Evolutionary conservation across 306 rosid species (phyloP).

Genomic region (Alnus glutinosa): DNA sequence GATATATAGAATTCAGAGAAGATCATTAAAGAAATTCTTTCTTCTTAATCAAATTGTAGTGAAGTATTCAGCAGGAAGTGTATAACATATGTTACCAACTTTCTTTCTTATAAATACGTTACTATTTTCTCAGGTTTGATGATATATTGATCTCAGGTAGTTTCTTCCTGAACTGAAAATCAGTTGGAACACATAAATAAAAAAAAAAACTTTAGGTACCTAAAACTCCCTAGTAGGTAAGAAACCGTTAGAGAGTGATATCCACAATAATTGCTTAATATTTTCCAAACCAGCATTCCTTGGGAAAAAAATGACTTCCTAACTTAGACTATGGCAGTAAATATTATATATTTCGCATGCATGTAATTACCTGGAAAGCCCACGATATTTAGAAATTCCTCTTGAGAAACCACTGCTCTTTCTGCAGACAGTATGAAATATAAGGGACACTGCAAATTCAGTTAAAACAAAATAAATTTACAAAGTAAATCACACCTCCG

Average conservation of each 20-base stretch:
- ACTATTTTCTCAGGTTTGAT: neutral
- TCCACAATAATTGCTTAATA: constrained; percentile 1
- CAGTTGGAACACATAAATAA: neutral
- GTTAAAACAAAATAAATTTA: constrained; percentile 18
- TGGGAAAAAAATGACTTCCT: neutral
- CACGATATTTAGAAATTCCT: constrained; percentile 93
- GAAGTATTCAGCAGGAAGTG: neutral
- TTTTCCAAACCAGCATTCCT: neutral
- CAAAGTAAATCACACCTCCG: constrained; percentile 54
- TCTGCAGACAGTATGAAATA: constrained; percentile 53
- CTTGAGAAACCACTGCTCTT: constrained; percentile 99
- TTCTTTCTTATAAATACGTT: too few species aligned
- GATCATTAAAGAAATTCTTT: neutral
- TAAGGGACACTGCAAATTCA: constrained; percentile 31
- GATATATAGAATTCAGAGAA: neutral
- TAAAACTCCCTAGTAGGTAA: neutral
- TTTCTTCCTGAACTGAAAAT: neutral
- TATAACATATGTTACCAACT: neutral
- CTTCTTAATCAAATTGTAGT: neutral
- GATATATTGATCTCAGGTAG: neutral
- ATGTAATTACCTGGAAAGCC: constrained; percentile 71
- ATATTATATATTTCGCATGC: neutral
- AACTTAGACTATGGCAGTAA: neutral
- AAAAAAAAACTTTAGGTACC: neutral
- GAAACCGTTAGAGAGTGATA: neutral